Evolutionary conservation across 768 basidiomycete species (phyloP).

Genomic region (Kwoniella europaea): DNA sequence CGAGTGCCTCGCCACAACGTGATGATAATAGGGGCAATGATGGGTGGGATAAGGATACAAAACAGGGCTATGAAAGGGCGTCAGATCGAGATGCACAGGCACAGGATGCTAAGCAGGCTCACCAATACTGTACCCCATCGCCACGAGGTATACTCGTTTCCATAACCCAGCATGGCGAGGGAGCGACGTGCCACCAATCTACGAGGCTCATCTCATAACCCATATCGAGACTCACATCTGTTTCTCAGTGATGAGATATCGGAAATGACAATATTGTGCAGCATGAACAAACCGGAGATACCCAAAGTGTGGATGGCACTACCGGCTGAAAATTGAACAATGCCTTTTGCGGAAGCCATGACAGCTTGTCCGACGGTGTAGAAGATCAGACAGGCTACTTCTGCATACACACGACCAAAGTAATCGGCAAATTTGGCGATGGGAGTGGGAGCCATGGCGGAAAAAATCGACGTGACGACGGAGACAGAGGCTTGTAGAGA

Average conservation of each 20-base stretch:
- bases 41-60: constrained; percentile 48
- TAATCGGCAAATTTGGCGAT: constrained; percentile 55
- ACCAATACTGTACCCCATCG: constrained; percentile 43
- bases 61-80: constrained; percentile 40
- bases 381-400: constrained; percentile 50
- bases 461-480: constrained; percentile 51
- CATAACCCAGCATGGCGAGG: constrained; percentile 37
- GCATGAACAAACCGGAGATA: constrained; percentile 49
- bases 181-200: constrained; percentile 54
- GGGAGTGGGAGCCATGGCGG: constrained; percentile 54
- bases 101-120: background rate
- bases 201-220: too few relatives aligned
- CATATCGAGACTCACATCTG: constrained; percentile 29
- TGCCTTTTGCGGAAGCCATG: constrained; percentile 44
- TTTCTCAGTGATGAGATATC: constrained; percentile 42
- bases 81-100: background rate
- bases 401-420: constrained; percentile 51
- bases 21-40: constrained; percentile 51
- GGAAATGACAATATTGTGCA: constrained; percentile 47
- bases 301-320: constrained; percentile 54
- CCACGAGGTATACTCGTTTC: constrained; percentile 27
- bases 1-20: constrained; percentile 41
- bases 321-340: constrained; percentile 42
- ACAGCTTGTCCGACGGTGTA: constrained; percentile 54
- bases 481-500: constrained; percentile 52